Conservation (phyloP, 192 early-diverging fungal genomes). For the Chytriomyces confervae region DNA sequence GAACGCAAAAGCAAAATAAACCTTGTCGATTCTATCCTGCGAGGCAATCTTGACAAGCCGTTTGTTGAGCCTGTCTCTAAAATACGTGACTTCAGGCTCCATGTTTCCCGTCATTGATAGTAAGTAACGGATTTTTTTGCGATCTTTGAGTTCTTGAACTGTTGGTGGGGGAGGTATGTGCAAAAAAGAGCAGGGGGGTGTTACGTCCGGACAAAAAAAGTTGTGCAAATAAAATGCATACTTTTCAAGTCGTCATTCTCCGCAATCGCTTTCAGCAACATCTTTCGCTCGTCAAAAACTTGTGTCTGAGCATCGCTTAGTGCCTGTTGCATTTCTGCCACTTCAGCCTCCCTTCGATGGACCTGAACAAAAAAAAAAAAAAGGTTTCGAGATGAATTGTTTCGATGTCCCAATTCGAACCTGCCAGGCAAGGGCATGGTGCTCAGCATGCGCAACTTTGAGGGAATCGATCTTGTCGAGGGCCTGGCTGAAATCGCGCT, state of each 20-base stretch:
- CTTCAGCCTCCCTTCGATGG: constrained; percentile 50
- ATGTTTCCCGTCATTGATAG: constrained; percentile 40
- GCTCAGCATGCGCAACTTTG: constrained; percentile 55
- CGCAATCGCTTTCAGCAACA: constrained; percentile 44
- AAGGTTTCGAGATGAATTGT: no score
- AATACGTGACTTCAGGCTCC: constrained; percentile 59
- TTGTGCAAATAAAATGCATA: constrained; percentile 18
- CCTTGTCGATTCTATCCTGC: not conserved
- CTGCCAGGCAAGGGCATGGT: constrained; percentile 53
- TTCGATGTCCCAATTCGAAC: not conserved
- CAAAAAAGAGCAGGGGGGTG: no score
- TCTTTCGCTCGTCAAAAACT: constrained; percentile 60
- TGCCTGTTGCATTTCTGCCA: constrained; percentile 54
- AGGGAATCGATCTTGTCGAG: constrained; percentile 44
- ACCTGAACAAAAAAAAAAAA: not conserved
- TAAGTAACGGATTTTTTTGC: constrained; percentile 67
- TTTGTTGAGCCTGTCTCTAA: constrained; percentile 53
- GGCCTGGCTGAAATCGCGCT: constrained; percentile 48
- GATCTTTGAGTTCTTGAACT: constrained; percentile 67
- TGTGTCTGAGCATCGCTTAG: constrained; percentile 54
- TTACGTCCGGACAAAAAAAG: not conserved
- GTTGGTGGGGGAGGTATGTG: constrained; percentile 5
- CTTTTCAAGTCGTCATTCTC: constrained; percentile 65
- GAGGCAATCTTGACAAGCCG: constrained; percentile 46
- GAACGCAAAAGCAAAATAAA: no score